phyloP scores from a whole-genome alignment of 768 basidiomycete genomes.

The Lactarius hatsudake region DNA sequence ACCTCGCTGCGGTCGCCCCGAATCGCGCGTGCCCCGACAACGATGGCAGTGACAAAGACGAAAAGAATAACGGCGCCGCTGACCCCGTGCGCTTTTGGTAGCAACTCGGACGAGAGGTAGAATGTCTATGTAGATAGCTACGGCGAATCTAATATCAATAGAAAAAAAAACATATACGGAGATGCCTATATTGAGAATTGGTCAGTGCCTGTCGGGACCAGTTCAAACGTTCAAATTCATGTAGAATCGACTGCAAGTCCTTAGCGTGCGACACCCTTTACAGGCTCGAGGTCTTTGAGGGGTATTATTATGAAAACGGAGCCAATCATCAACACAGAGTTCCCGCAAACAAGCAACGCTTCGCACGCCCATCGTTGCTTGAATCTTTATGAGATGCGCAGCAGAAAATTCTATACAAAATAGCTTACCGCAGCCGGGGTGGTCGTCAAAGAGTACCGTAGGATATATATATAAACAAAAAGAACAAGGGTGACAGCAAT shows the following conservation, averaged over 20 bases:
- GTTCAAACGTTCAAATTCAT: too few relatives aligned
- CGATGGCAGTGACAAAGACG: too few relatives aligned
- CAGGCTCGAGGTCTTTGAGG: neutral
- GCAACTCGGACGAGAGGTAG: too few relatives aligned
- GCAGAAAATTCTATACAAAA: neutral
- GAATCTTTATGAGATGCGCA: neutral
- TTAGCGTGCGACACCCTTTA: neutral
- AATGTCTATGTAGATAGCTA: too few relatives aligned
- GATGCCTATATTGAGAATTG: too few relatives aligned
- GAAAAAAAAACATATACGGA: too few relatives aligned
- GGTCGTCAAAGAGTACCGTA: conserved; percentile 9
- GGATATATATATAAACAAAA: conserved; percentile 17
- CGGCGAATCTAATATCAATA: too few relatives aligned
- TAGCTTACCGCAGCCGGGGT: conserved; percentile 4
- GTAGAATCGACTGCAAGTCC: neutral
- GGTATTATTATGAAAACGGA: neutral
- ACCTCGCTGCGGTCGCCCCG: too few relatives aligned
- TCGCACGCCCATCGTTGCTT: neutral
- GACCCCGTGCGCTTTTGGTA: too few relatives aligned
- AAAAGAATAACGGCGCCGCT: too few relatives aligned
- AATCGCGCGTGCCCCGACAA: too few relatives aligned
- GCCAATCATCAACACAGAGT: neutral
- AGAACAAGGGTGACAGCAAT: conserved; percentile 17
- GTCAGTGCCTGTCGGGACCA: too few relatives aligned
- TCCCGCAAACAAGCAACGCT: neutral